Base-by-base conservation (phyloP, 2,329 filamentous ascomycete species). In the Cladobotryum protrusum region DNA sequence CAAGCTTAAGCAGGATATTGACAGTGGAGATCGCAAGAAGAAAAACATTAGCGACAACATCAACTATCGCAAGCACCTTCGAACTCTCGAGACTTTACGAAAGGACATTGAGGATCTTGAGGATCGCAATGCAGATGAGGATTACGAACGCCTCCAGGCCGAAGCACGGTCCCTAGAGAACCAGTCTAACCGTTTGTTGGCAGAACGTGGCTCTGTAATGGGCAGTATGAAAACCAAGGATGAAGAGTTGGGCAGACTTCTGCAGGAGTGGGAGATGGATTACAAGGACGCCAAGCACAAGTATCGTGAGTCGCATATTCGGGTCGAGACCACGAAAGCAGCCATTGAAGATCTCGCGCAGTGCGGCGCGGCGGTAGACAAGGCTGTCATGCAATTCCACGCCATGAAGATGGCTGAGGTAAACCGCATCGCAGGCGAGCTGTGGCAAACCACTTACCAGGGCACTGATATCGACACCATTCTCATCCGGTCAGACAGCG, bases 381-480 rank as follows among this genome's bases (percentile, higher is more conserved):
- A 93, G 63, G 95, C 93, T 43, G 95, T 99, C 62, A 96, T 99
- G 89, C 89, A 88, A 62, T 99, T 92, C 64, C 93, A 99, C 72
- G 80, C 85, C 29, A 74, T 96, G 64, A 99, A 99, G 75, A 99
- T 99, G 93, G 88, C 93, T 59, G 91, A 99, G 67, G 92, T 99
- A 67, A 99, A 99, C 69, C 81, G 83, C 50, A 96, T 96, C 66
- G 86, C 95, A 45, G 89, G 87, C 56, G 93, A 99, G 67, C 79
- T 99, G n/a, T 99, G 93, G 93, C 88, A 89, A 69, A 87, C 85
- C 63, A 96, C 93, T 1, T 99, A 99, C 70, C 89, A 95, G 65
- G 93, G 93, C 56, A 97, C 92, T 1, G 93, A 99, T 63, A 91
- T 99, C 49, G 93, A 99, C 72, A 93, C 88, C 1, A 96, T 99